phyloP scores from a whole-genome alignment of 2,329 filamentous ascomycete genomes.

The Botryotinia convoluta region DNA sequence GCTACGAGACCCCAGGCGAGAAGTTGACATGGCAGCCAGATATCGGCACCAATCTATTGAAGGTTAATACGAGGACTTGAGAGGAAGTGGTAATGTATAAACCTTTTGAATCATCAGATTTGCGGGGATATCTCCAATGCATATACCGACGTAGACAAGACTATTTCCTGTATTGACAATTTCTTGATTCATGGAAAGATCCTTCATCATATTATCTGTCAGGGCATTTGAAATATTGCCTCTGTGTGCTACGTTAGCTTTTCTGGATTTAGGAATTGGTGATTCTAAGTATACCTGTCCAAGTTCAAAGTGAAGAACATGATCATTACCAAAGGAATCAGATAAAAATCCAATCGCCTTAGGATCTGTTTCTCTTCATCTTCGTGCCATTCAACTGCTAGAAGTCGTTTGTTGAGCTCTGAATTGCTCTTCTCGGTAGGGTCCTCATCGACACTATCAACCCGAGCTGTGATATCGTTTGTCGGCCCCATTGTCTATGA shows the following conservation, averaged over 20 bases:
- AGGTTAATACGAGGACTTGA: neutral
- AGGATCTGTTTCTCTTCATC: conserved; percentile 16
- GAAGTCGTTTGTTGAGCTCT: conserved; percentile 13
- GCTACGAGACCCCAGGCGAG: conserved; percentile 54
- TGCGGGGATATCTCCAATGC: conserved; percentile 17
- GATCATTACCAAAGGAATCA: conserved; percentile 18
- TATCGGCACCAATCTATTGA: conserved; percentile 51
- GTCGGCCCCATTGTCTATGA: conserved; percentile 14
- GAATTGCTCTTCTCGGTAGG: conserved; percentile 14
- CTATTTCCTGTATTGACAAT: conserved; percentile 17
- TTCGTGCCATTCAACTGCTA: conserved; percentile 13
- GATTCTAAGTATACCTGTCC: conserved; percentile 5
- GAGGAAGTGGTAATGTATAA: neutral
- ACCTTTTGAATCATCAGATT: conserved; percentile 18
- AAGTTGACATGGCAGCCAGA: conserved; percentile 51
- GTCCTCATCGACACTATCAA: conserved; percentile 18
- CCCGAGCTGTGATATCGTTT: conserved; percentile 12
- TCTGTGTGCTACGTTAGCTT: neutral
- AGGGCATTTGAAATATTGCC: conserved; percentile 55
- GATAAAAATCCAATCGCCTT: conserved; percentile 11
- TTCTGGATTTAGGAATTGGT: too few relatives aligned
- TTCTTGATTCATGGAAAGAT: conserved; percentile 13
- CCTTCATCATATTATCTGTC: conserved; percentile 43
- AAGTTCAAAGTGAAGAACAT: conserved; percentile 21
- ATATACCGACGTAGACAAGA: conserved; percentile 17